phyloP scores from a whole-genome alignment of 1,284 basidiomycete genomes.

The Ceratobasidium sp. region DNA sequence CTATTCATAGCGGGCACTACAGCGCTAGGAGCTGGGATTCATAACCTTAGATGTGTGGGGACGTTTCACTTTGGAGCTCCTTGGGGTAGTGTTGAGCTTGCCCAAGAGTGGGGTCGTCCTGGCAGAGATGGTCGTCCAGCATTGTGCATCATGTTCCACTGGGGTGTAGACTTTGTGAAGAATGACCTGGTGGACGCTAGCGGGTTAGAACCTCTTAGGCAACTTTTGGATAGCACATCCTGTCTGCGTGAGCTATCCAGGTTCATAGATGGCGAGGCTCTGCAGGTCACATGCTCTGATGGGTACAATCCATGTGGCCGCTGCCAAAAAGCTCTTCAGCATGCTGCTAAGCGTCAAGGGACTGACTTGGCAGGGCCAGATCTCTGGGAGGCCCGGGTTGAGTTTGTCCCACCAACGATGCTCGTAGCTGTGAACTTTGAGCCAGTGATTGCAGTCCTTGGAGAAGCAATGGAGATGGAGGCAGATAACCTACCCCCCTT shows the following conservation, averaged over 20 bases:
- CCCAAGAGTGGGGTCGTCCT: background rate
- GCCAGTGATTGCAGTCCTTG: background rate
- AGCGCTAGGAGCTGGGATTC: background rate
- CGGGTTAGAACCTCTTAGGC: background rate
- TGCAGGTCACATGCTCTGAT: background rate
- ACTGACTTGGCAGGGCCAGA: slow-evolving; percentile 11
- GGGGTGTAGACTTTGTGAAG: background rate
- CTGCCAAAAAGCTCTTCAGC: background rate
- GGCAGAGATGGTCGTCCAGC: background rate
- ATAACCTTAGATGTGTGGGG: background rate
- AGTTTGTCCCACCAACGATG: no score
- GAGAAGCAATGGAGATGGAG: background rate
- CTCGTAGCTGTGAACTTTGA: background rate
- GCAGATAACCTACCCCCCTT: no score
- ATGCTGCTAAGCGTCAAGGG: background rate
- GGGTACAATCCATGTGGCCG: background rate
- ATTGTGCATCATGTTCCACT: slow-evolving; percentile 3
- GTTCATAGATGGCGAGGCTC: background rate
- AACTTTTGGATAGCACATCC: background rate
- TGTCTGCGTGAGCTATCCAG: background rate
- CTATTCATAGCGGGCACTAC: background rate
- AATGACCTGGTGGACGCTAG: background rate
- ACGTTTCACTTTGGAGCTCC: background rate
- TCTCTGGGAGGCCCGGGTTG: background rate
- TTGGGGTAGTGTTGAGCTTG: background rate